These are phyloP conservation scores for Alnus glutinosa DNA, from an alignment of 306 rosid species.

Conservation along the genomic window DNA sequence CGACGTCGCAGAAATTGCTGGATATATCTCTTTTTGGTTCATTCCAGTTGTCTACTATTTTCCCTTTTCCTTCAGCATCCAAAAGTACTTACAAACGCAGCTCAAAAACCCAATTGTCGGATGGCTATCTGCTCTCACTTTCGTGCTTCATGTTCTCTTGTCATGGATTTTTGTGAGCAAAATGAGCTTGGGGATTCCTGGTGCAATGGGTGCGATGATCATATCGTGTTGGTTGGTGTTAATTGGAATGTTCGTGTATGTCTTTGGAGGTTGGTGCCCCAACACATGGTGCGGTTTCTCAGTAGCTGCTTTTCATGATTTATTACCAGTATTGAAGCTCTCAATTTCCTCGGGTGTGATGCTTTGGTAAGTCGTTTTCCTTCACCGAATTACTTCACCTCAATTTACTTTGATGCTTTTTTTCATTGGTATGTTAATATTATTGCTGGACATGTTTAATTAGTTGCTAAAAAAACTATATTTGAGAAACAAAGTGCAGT, in stretches of 20 bases:
- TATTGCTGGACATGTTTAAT: no score
- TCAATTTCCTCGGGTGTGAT: slow-evolving; percentile 57
- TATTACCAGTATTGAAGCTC: slow-evolving; percentile 59
- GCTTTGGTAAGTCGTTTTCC: slow-evolving; percentile 43
- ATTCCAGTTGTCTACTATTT: slow-evolving; percentile 44
- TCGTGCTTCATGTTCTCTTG: slow-evolving; percentile 34
- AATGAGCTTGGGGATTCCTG: slow-evolving; percentile 40
- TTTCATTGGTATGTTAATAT: no score
- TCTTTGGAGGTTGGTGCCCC: slow-evolving; percentile 57
- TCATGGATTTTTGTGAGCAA: slow-evolving; percentile 51
- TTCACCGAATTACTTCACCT: no score
- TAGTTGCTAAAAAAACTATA: no score
- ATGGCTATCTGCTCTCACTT: slow-evolving; percentile 42
- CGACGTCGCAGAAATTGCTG: slow-evolving; percentile 40
- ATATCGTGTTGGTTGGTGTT: slow-evolving; percentile 51
- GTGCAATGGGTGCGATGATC: slow-evolving; percentile 47
- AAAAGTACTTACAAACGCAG: slow-evolving; percentile 53
- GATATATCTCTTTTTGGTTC: slow-evolving; percentile 44
- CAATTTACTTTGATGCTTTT: no score
- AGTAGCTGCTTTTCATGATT: slow-evolving; percentile 48
- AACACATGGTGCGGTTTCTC: slow-evolving; percentile 56
- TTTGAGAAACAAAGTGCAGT: no score
- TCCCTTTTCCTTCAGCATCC: slow-evolving; percentile 44
- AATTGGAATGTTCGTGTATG: slow-evolving; percentile 46
- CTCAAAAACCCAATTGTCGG: slow-evolving; percentile 53